Percentiles rank a stretch among this genome's conserved stretches.
phyloP scores from a whole-genome alignment of 2,329 filamentous ascomycete genomes.

The Phialophora expanda region DNA sequence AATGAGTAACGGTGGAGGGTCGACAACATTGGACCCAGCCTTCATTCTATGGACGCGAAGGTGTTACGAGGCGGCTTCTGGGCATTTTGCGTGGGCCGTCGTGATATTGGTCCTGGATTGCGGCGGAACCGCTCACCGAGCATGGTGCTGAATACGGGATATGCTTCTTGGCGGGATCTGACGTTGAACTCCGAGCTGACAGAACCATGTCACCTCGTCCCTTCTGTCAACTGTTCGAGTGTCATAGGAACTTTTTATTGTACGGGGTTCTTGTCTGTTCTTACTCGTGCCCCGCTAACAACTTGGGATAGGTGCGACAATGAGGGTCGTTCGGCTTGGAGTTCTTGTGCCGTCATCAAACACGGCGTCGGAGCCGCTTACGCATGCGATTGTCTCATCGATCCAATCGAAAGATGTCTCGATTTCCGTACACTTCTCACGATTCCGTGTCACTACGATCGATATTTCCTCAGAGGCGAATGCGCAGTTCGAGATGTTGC shows the following conservation, averaged over 20 bases:
- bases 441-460: conserved; percentile 51
- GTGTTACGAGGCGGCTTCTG: not conserved
- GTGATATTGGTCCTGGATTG: not conserved
- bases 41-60: not conserved
- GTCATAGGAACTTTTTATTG: not conserved
- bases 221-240: not conserved
- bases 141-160: not conserved
- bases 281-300: not conserved
- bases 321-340: conserved; percentile 41
- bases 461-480: conserved; percentile 44
- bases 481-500: conserved; percentile 43
- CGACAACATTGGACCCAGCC: not conserved
- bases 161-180: conserved; percentile 9
- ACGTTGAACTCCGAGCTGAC: conserved; percentile 13
- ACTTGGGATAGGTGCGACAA: not conserved
- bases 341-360: conserved; percentile 54
- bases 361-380: conserved; percentile 53
- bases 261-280: not conserved
- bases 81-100: not conserved
- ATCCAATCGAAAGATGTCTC: conserved; percentile 41
- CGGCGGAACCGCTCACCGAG: not conserved
- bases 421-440: conserved; percentile 53
- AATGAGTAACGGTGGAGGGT: conserved; percentile 65
- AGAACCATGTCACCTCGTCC: not conserved
- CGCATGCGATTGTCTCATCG: conserved; percentile 39